Evolutionary conservation across 495 filamentous ascomycete genomes (phyloP), one percentile per base, ranked within the genome.

Genomic region (Sphaerosporella brunnea): DNA sequence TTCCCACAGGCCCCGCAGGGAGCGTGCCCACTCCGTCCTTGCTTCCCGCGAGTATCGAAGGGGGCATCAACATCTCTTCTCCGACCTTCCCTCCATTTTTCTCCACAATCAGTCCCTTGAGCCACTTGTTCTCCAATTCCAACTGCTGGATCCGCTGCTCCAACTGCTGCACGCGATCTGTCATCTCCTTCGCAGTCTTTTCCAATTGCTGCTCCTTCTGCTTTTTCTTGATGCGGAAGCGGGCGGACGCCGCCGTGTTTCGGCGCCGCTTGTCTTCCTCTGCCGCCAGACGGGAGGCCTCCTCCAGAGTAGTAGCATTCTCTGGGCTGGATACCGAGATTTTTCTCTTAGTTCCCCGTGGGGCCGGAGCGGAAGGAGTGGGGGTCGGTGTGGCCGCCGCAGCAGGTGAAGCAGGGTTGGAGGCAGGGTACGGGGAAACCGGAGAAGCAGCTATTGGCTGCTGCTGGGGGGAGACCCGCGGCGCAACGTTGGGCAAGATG

Each of bases 171-270:
- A 90, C 81, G 67, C 86, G 87, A 40, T 93, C 88, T 2, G 73
- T 74, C 64, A 94, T 85, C 59, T 95, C 90, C 64, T 92, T 88
- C 47, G 90, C 81, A 32, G 78, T 78, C 49, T 78, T 78, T 68
- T 97, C 90, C 52, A 97, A 81, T 2, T 82, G 80, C 64, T 93
- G 84, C 68, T 97, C 90, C 46, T 90, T 82, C 64, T 93, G 84
- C 75, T 97, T 97, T 82, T 97, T 97, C 75, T 97, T 97, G 57
- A 93, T 77, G 50, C 90, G 84, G 75, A 97, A 97, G 49, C 90
- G 82, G n/a, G 90, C 90, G 36, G 78, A 84, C 34, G 90, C 90
- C 26, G 90, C 90, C 0, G 90, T 97, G 65, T 97, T 97, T 51
- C 90, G 81, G 37, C 88, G 79, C 5, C 90, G 84, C 65, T 95